Evolutionary conservation across 129 eudicot species (phyloP).

Genomic region (Helichrysum umbraculigerum): DNA sequence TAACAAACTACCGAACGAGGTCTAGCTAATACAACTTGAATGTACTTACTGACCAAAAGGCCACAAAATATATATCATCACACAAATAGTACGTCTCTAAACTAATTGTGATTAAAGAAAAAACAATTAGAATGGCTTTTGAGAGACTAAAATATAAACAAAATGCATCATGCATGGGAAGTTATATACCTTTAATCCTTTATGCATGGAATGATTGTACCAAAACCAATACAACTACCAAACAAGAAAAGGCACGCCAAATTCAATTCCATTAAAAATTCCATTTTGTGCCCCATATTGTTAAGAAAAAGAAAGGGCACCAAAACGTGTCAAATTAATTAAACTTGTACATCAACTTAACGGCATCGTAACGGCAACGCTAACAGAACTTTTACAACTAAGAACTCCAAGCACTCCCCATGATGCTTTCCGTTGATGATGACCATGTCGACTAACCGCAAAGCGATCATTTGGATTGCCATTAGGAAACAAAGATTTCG

Average conservation of each 20-base stretch:
- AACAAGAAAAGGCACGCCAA: slow-evolving; percentile 20
- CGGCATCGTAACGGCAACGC: slow-evolving; percentile 55
- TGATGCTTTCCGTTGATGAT: slow-evolving; percentile 41
- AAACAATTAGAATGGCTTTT: slow-evolving; percentile 16
- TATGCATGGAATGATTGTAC: slow-evolving; percentile 34
- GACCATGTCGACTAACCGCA: slow-evolving; percentile 19
- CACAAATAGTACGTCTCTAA: neutral
- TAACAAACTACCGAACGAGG: neutral
- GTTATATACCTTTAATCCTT: neutral
- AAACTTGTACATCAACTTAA: slow-evolving; percentile 37
- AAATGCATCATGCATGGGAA: slow-evolving; percentile 23
- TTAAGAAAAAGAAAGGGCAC: slow-evolving; percentile 23
- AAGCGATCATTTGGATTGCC: slow-evolving; percentile 10
- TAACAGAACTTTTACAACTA: slow-evolving; percentile 62
- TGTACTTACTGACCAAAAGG: neutral
- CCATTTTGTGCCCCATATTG: slow-evolving; percentile 27
- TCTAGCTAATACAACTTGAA: neutral
- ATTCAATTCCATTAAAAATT: slow-evolving; percentile 18
- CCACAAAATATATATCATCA: neutral
- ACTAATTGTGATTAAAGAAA: neutral
- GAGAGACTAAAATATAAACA: slow-evolving; percentile 23
- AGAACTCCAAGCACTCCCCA: slow-evolving; percentile 63
- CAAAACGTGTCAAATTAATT: slow-evolving; percentile 27
- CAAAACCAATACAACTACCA: slow-evolving; percentile 28
- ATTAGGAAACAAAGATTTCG: slow-evolving; percentile 27